Evolutionary conservation across 768 basidiomycete species (phyloP).

Genomic region (Tricholomella constricta): DNA sequence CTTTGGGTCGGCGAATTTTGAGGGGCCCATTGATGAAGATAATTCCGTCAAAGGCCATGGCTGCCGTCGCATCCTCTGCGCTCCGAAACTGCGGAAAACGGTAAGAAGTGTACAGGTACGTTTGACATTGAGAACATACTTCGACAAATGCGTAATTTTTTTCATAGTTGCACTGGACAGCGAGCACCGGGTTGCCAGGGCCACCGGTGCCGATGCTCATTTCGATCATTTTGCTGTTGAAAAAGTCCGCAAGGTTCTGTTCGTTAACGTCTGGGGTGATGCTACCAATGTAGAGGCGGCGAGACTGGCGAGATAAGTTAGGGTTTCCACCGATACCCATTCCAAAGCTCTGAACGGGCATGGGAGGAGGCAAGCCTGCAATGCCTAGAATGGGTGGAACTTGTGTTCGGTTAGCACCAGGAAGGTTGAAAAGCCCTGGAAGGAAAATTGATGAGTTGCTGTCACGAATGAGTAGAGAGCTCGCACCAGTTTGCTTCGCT

Average conservation of each 20-base stretch:
- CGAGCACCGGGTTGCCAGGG: slow-evolving; percentile 87
- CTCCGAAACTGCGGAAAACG: slow-evolving; percentile 81
- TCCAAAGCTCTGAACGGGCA: slow-evolving; percentile 82
- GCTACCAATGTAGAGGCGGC: slow-evolving; percentile 95
- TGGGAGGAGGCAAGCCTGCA: slow-evolving; percentile 78
- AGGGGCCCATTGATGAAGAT: slow-evolving; percentile 95
- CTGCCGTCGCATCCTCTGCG: slow-evolving; percentile 93
- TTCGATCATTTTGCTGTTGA: slow-evolving; percentile 95
- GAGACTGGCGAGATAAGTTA: slow-evolving; percentile 89
- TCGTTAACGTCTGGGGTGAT: slow-evolving; percentile 95
- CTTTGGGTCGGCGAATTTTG: slow-evolving; percentile 97
- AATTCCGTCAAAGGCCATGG: slow-evolving; percentile 97
- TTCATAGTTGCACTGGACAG: slow-evolving; percentile 96
- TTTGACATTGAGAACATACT: slow-evolving; percentile 45
- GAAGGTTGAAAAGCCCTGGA: slow-evolving; percentile 92
- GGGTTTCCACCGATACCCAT: slow-evolving; percentile 88
- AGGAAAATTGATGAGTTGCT: neutral
- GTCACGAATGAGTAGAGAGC: slow-evolving; percentile 7
- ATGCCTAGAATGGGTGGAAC: slow-evolving; percentile 81
- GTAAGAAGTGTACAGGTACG: slow-evolving; percentile 4
- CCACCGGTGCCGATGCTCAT: slow-evolving; percentile 83
- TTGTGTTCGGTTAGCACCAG: slow-evolving; percentile 90
- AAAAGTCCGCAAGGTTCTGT: slow-evolving; percentile 88
- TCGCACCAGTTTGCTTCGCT: slow-evolving; percentile 94
- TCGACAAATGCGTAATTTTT: slow-evolving; percentile 99